Evolutionary conservation across 2,329 filamentous ascomycete species (phyloP), one percentile per base, ranked within the genome.

Genomic region (Cryphonectria radicalis): DNA sequence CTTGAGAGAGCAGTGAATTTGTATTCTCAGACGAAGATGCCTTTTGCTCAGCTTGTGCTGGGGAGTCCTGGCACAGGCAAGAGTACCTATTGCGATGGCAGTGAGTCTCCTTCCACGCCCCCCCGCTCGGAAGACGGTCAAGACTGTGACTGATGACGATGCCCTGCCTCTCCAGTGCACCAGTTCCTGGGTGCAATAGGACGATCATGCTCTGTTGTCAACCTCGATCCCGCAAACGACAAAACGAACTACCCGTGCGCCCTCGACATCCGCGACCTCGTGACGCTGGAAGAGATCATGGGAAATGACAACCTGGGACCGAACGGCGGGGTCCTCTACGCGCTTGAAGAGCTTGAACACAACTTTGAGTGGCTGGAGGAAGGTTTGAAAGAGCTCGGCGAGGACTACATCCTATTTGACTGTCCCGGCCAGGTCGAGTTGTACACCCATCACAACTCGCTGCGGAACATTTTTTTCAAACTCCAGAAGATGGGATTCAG

Each of bases 51-150:
- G 83, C 90, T 98, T 60, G 90, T 97, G 53, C 90, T 97, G 77
- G 96, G 96, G n/a, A 95, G 95, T 75, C 96, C 96, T 8, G 96
- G 96, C 77, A 91, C 94, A 42, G 96, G 96, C 73, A 99, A 99
- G 84, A 98, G 94, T 75, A 99, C 96, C 10, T 98, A 97, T 81
- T 98, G 95, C 85, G 94, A 98, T 90, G 96, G 96, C 79, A 97
- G 90, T 91, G 81, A 81, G 89, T 64, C 35, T 67, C 40, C 14
- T 50, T 25, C 5, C 19, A 67, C n/a, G 66, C 55, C 50, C 67
- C 37, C 37, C 32, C 32, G 64, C 28, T 40, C 35, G 13, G 19
- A 50, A 32, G n/a, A 64, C 53, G 69, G 37, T 55, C 69, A 60
- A 69, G 19, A 62, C 72, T 63, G 53, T 63, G 53, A 67, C 35